Base-by-base conservation (phyloP, 495 filamentous ascomycete genomes). In the Aspergillus coremiiformis region DNA sequence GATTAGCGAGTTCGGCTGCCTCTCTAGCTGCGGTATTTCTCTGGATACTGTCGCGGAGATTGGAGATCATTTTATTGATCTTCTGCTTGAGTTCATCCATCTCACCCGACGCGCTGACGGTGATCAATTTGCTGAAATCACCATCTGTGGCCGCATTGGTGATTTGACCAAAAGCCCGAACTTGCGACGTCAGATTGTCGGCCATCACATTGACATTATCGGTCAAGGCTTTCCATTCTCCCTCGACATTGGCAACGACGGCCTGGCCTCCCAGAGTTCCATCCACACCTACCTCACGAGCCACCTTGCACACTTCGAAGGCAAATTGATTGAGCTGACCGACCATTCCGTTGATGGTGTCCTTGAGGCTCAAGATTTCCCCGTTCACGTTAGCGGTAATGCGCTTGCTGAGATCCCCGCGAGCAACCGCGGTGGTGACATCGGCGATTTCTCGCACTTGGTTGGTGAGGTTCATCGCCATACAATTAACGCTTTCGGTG, bases 81-180 rank as follows among this genome's bases (percentile, higher is more conserved):
- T 97, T 97, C 46, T 89, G 84, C 73, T 98, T 98, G 63, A 98
- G 77, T 60, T 96, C 92, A 71, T 96, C 94, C 93, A 98, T 97
- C 68, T 98, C 93, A 53, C 93, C 93, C 5, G 92, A 95, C 22
- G 93, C 94, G 65, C 95, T 92, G 44, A 98, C 92, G 17, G 90
- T 95, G 59, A 98, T 94, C 37, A 94, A 80, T 60, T 96, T 91
- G 68, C 87, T 95, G 73, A 98, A 85, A 70, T 98, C 90, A 56
- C 85, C 85, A 61, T 89, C 84, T 51, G 93, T 93, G 69, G 97
- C 96, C 51, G 93, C 93, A 65, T 95, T 91, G 9, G 93, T 98
- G 57, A 98, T 93, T 52, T 92, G 88, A 1, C 93, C 96, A 52
- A 98, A 96, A 70, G 87, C 86, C 65, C 93, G 86, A 53, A 98